Percentiles rank a stretch among this genome's conserved stretches.
These are phyloP conservation scores for Telfairia occidentalis DNA, from an alignment of 331 rosid genomes.

Conservation along the genomic window DNA sequence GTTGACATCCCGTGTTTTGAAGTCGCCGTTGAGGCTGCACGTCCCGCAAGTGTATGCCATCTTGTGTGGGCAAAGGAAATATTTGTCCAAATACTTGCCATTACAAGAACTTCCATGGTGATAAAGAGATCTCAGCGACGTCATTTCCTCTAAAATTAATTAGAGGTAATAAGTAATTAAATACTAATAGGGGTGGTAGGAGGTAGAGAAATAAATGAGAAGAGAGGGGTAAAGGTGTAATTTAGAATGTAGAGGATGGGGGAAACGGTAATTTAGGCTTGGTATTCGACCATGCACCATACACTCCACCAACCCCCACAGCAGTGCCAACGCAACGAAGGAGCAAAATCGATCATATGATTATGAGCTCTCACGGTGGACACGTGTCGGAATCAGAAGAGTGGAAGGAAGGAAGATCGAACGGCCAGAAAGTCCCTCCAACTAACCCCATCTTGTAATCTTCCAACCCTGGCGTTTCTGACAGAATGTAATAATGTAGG, in stretches of 20 bases:
- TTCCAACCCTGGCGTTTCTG: neutral
- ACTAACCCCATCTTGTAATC: slow-evolving; percentile 9
- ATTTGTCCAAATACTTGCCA: too few species aligned
- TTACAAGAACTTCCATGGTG: too few species aligned
- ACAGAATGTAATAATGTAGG: too few species aligned
- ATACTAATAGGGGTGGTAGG: too few species aligned
- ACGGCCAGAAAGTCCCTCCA: neutral
- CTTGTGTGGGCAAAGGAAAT: too few species aligned
- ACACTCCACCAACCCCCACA: slow-evolving; percentile 6
- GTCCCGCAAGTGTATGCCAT: too few species aligned
- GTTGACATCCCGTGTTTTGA: too few species aligned
- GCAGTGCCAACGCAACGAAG: neutral
- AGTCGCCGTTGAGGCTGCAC: too few species aligned
- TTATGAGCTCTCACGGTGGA: neutral
- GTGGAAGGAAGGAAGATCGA: neutral
- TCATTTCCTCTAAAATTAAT: too few species aligned
- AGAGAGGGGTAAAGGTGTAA: neutral
- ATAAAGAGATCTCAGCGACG: too few species aligned
- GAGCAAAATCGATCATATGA: neutral
- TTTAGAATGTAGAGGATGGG: neutral
- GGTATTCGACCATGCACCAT: neutral
- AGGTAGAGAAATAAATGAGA: neutral
- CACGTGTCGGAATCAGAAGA: neutral
- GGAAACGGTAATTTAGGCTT: neutral
- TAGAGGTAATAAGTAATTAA: too few species aligned